Conservation (phyloP, 768 basidiomycete genomes). For the Floccularia luteovirens region DNA sequence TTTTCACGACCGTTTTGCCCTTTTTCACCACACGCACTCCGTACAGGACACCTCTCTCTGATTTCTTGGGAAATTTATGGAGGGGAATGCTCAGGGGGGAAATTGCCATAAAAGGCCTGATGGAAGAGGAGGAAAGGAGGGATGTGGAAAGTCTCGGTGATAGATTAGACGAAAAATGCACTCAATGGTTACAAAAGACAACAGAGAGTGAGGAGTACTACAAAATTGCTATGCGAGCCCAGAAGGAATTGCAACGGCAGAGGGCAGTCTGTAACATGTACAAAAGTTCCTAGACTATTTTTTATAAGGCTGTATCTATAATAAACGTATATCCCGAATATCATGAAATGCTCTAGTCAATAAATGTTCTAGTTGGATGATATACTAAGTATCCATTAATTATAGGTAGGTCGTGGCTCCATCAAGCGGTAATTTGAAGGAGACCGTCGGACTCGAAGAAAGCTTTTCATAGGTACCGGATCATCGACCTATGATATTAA, state of each 20-base stretch:
- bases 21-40: constrained; percentile 10
- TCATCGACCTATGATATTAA: background rate
- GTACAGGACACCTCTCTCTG: constrained; percentile 9
- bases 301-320: too few species aligned
- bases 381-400: too few species aligned
- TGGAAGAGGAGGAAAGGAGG: constrained; percentile 6
- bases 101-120: constrained; percentile 3
- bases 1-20: constrained; percentile 7
- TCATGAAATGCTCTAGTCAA: too few species aligned
- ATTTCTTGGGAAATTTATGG: constrained; percentile 9
- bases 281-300: too few species aligned
- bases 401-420: too few species aligned
- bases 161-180: constrained; percentile 4
- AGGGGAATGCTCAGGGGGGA: constrained; percentile 4
- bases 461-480: background rate
- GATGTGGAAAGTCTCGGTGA: constrained; percentile 7
- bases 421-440: constrained; percentile 1
- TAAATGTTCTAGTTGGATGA: too few species aligned
- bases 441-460: constrained; percentile 2
- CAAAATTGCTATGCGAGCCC: constrained; percentile 1
- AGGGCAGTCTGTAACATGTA: too few species aligned
- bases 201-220: constrained; percentile 7
- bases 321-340: too few species aligned
- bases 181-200: constrained; percentile 6
- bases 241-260: background rate